phyloP scores from a whole-genome alignment of 1,284 basidiomycete species.

The Hymenochaete sp. region DNA sequence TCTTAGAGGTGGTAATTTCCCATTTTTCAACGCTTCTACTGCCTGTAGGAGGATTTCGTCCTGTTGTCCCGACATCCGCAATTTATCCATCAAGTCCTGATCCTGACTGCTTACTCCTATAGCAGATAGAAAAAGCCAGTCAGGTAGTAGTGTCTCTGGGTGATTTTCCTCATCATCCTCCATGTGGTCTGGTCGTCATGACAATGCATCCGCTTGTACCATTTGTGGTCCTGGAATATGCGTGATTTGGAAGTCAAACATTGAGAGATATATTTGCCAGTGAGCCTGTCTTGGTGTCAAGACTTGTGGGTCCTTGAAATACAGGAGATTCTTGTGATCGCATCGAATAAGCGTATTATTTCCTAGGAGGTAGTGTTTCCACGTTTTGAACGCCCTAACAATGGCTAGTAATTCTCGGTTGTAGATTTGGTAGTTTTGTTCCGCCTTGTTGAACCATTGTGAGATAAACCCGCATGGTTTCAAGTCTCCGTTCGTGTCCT shows the following conservation, averaged over 20 bases:
- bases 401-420: conserved; percentile 33
- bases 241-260: conserved; percentile 23
- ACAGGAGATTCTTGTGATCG: conserved; percentile 8
- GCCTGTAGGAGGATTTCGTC: no score
- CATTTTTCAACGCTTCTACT: no score
- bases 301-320: conserved; percentile 12
- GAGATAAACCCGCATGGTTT: no score
- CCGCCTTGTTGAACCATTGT: no score
- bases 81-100: conserved; percentile 23
- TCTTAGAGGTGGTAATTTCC: not conserved
- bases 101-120: no score
- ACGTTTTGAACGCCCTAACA: not conserved
- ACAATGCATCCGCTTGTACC: conserved; percentile 26
- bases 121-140: not conserved
- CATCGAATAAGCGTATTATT: conserved; percentile 28
- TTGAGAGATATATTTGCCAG: conserved; percentile 24
- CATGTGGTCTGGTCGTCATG: conserved; percentile 20
- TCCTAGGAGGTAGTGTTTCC: conserved; percentile 17
- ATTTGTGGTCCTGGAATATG: conserved; percentile 24
- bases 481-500: no score
- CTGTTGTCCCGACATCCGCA: no score
- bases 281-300: conserved; percentile 24
- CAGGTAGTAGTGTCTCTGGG: not conserved
- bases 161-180: not conserved
- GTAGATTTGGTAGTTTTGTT: conserved; percentile 31